Percentiles rank a stretch among this genome's conserved stretches.
Evolutionary conservation across 768 basidiomycete species (phyloP).

Genomic region (Psilocybe tampanensis): DNA sequence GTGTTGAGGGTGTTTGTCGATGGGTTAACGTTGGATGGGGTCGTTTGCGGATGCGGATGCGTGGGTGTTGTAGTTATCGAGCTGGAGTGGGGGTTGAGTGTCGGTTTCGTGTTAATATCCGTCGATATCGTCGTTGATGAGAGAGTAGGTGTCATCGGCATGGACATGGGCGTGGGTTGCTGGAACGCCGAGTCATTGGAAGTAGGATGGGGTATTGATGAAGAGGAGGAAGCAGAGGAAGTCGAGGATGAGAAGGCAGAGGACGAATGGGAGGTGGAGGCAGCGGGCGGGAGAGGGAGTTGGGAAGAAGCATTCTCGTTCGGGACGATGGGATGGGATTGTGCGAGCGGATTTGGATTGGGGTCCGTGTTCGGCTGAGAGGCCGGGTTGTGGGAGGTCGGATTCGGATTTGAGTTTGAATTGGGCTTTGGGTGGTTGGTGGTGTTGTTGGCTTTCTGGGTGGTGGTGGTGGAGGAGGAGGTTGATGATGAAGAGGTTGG

Average conservation of each 20-base stretch:
- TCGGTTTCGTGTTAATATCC: no score
- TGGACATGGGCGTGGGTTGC: neutral
- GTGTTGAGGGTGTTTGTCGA: neutral
- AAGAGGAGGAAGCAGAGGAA: neutral
- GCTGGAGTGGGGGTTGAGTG: no score
- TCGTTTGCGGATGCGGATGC: constrained; percentile 7
- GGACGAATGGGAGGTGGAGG: neutral
- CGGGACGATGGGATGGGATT: neutral
- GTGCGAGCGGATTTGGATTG: constrained; percentile 2
- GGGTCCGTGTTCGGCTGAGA: constrained; percentile 5
- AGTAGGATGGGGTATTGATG: neutral
- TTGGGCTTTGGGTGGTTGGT: neutral
- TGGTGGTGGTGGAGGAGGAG: neutral
- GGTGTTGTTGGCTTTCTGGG: neutral
- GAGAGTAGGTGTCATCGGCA: constrained; percentile 16
- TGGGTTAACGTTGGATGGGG: neutral
- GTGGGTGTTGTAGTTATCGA: neutral
- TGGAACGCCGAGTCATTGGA: neutral
- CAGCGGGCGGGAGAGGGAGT: neutral
- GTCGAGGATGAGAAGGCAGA: neutral
- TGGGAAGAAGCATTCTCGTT: neutral
- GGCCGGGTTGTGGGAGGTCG: neutral
- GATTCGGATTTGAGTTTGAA: neutral
- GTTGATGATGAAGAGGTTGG: neutral
- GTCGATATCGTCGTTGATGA: neutral